Conservation (phyloP, 805 yeast species). For the Tetrapisispora namnaoensis region DNA sequence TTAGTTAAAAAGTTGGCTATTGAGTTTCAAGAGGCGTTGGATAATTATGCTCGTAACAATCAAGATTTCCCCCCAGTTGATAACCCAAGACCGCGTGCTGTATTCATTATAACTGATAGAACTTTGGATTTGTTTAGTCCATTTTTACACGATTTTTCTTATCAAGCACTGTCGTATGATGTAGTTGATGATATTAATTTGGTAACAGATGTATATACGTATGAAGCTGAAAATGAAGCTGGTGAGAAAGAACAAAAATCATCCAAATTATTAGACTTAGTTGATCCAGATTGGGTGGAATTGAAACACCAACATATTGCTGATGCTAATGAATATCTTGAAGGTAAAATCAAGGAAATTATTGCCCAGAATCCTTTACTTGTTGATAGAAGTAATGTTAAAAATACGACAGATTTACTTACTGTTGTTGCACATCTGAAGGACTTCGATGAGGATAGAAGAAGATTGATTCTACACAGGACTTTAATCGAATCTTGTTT, state of each 20-base stretch:
- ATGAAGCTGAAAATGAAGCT: constrained; percentile 45
- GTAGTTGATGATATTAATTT: constrained; percentile 37
- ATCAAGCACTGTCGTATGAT: constrained; percentile 89
- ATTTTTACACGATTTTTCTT: constrained; percentile 77
- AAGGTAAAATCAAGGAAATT: constrained; percentile 51
- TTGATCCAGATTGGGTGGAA: constrained; percentile 62
- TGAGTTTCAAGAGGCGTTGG: constrained; percentile 60
- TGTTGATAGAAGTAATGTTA: constrained; percentile 56
- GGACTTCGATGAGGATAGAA: constrained; percentile 59
- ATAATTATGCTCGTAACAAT: constrained; percentile 62
- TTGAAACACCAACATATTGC: constrained; percentile 67
- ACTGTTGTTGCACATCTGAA: constrained; percentile 63
- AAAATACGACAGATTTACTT: constrained; percentile 59
- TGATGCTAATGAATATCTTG: constrained; percentile 57
- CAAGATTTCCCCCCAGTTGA: constrained; percentile 52
- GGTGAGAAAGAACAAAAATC: constrained; percentile 35
- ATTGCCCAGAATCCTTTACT: constrained; percentile 64
- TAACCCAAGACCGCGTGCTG: constrained; percentile 52
- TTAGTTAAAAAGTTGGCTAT: constrained; percentile 64
- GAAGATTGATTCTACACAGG: constrained; percentile 49
- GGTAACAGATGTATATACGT: constrained; percentile 40
- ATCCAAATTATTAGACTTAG: constrained; percentile 42
- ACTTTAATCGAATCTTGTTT: constrained; percentile 57
- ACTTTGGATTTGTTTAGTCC: constrained; percentile 78
- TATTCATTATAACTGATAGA: constrained; percentile 72